These are phyloP conservation scores for Saccharomyces hybrid DNA, from an alignment of 1,139 yeast species.

Conservation along the genomic window DNA sequence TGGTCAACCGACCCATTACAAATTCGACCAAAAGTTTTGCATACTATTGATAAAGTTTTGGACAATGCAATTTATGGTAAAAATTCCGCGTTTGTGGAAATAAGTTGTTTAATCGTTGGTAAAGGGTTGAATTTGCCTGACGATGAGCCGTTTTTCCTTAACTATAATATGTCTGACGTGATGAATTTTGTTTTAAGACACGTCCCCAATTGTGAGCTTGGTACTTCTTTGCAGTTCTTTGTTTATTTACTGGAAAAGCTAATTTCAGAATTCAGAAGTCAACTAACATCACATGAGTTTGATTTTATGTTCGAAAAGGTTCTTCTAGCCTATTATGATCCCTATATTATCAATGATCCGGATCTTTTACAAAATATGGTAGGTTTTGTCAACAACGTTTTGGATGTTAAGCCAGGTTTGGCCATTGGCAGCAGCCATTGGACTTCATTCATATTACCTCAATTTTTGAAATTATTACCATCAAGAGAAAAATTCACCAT, in stretches of 20 bases:
- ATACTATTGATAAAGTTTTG: constrained; percentile 26
- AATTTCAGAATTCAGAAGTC: constrained; percentile 17
- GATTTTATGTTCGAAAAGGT: constrained; percentile 26
- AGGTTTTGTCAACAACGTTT: constrained; percentile 45
- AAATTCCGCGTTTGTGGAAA: constrained; percentile 28
- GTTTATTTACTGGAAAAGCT: constrained; percentile 25
- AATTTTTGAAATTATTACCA: constrained; percentile 39
- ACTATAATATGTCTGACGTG: constrained; percentile 24
- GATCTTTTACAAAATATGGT: constrained; percentile 42
- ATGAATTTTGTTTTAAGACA: constrained; percentile 22
- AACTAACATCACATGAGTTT: constrained; percentile 22
- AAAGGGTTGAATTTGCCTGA: constrained; percentile 24
- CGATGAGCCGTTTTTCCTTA: constrained; percentile 28
- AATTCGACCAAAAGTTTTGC: constrained; percentile 34
- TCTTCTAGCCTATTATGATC: constrained; percentile 19
- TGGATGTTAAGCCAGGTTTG: constrained; percentile 48
- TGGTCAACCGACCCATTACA: constrained; percentile 37
- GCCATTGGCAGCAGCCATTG: constrained; percentile 36
- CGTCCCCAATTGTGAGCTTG: constrained; percentile 15
- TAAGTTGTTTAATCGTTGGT: constrained; percentile 29
- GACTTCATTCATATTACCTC: constrained; percentile 35
- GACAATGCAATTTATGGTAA: constrained; percentile 16
- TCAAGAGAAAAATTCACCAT: constrained; percentile 61
- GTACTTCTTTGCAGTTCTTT: constrained; percentile 26
- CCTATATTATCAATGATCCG: constrained; percentile 30